phyloP scores from a whole-genome alignment of 2,329 filamentous ascomycete species.

The Sclerotinia spermophila region DNA sequence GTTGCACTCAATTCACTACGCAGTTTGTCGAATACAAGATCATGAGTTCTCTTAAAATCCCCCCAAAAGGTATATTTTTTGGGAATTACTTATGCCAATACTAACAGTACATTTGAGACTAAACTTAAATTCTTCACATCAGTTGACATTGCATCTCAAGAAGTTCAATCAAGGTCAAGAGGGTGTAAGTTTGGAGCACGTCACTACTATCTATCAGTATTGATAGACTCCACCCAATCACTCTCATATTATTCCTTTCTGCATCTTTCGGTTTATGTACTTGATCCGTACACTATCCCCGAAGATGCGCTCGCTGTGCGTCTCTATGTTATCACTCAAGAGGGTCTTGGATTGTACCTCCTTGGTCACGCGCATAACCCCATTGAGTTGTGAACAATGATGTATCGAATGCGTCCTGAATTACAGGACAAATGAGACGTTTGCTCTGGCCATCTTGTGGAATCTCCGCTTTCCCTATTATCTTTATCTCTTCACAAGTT shows the following conservation, averaged over 20 bases:
- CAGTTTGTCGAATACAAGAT: neutral
- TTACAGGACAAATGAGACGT: neutral
- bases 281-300: rapidly evolving
- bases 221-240: neutral
- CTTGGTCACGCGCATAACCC: neutral
- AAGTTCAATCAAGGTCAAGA: neutral
- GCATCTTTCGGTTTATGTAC: neutral
- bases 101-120: neutral
- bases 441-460: neutral
- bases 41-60: neutral
- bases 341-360: no score
- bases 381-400: neutral
- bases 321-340: neutral
- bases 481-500: neutral
- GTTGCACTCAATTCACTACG: neutral
- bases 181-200: neutral
- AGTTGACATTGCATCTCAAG: neutral
- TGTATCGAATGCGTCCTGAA: neutral
- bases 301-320: neutral
- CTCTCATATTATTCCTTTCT: neutral
- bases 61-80: no score
- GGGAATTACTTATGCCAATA: neutral
- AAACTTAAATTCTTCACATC: neutral
- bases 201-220: neutral
- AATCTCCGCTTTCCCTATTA: neutral